These are phyloP conservation scores for Suillus luteus DNA, from an alignment of 768 basidiomycete genomes.

Conservation along the genomic window DNA sequence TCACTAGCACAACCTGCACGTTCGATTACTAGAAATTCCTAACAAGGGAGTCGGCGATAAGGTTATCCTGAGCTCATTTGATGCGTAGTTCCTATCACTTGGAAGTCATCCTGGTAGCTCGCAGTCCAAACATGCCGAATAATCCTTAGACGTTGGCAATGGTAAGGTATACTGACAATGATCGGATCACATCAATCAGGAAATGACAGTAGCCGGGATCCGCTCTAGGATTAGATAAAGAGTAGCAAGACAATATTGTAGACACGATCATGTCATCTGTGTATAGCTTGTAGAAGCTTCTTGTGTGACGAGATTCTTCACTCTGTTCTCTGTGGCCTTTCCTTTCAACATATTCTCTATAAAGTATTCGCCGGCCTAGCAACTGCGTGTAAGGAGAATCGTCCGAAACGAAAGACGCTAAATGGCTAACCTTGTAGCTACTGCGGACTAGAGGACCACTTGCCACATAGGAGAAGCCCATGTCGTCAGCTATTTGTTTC, in stretches of 20 bases:
- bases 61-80: background rate
- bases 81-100: background rate
- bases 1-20: background rate
- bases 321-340: slow-evolving; percentile 48
- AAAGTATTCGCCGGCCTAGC: slow-evolving; percentile 92
- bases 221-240: background rate
- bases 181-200: background rate
- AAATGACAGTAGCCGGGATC: background rate
- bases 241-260: background rate
- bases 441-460: slow-evolving; percentile 95
- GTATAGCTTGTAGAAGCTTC: slow-evolving; percentile 12
- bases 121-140: background rate
- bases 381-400: slow-evolving; percentile 9
- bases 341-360: slow-evolving; percentile 86
- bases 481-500: slow-evolving; percentile 86
- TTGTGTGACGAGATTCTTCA: slow-evolving; percentile 34
- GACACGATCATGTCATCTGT: slow-evolving; percentile 5
- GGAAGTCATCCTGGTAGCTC: background rate
- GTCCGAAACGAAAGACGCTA: background rate
- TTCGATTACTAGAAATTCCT: background rate
- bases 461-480: slow-evolving; percentile 97
- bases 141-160: background rate
- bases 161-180: background rate
- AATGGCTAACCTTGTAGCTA: slow-evolving; percentile 85
- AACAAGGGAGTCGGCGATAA: background rate